These are phyloP conservation scores for Phytophthora kernoviae DNA, from an alignment of 352 stramenopile species.

Conservation along the genomic window DNA sequence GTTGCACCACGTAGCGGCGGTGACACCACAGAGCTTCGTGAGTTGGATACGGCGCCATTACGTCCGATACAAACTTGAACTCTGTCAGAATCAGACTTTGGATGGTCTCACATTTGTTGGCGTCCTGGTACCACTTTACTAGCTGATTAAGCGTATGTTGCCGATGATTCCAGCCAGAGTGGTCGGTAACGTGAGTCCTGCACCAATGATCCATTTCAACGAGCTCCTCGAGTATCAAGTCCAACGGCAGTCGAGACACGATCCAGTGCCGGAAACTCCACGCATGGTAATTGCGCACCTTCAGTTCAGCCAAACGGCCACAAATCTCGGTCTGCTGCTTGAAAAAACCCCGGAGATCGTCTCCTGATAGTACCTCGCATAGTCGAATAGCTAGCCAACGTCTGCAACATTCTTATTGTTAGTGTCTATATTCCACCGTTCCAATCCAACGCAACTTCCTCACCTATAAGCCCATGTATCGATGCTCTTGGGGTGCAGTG, in stretches of 20 bases:
- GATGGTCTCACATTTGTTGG: not conserved
- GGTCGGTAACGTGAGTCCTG: constrained; percentile 66
- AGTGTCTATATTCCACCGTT: not conserved
- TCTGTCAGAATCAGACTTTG: constrained; percentile 46
- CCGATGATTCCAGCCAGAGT: constrained; percentile 85
- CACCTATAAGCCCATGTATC: constrained; percentile 87
- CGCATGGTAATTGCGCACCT: constrained; percentile 82
- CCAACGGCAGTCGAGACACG: constrained; percentile 38
- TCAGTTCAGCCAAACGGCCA: constrained; percentile 56
- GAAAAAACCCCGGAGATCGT: constrained; percentile 46
- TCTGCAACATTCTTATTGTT: constrained; percentile 22
- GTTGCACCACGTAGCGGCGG: constrained; percentile 66
- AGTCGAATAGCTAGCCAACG: constrained; percentile 60
- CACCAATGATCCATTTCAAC: constrained; percentile 62
- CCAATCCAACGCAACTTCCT: not conserved
- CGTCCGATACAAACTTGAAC: constrained; percentile 52
- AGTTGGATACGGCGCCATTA: constrained; percentile 51
- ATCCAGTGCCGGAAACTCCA: constrained; percentile 88
- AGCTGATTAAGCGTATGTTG: constrained; percentile 55
- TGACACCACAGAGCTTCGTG: constrained; percentile 85
- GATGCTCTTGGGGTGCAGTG: constrained; percentile 84
- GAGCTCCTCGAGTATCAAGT: constrained; percentile 49
- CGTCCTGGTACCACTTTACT: constrained; percentile 8
- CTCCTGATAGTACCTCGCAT: constrained; percentile 16
- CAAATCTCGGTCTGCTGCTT: constrained; percentile 57